Evolutionary conservation across 75 land plant genomes (phyloP).

Genomic region (Azolla pinnata): DNA sequence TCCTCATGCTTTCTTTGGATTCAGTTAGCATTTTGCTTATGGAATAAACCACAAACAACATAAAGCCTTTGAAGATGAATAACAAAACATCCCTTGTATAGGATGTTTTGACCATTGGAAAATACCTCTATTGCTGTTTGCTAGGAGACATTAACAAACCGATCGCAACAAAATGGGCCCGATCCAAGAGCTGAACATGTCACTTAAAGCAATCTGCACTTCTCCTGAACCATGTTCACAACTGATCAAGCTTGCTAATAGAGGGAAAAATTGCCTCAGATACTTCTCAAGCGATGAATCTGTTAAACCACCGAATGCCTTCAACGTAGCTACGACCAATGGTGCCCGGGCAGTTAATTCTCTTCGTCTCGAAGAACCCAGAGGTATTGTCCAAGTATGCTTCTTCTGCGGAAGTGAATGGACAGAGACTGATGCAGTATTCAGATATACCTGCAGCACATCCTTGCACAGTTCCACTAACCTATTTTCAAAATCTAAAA

Average conservation of each 20-base stretch:
- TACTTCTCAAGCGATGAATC: conserved; percentile 69
- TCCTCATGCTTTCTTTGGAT: no score
- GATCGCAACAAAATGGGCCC: no score
- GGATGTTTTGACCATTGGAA: no score
- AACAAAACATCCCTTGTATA: no score
- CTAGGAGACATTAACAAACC: no score
- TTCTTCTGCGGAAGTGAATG: background rate
- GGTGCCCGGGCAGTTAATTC: conserved; percentile 88
- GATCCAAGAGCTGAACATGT: conserved; percentile 77
- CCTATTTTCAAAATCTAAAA: conserved; percentile 48
- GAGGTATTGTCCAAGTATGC: conserved; percentile 56
- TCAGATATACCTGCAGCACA: conserved; percentile 58
- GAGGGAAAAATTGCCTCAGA: conserved; percentile 62
- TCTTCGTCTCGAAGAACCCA: conserved; percentile 78
- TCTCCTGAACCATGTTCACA: conserved; percentile 97
- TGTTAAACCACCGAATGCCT: conserved; percentile 58
- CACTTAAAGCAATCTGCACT: conserved; percentile 82
- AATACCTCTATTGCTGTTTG: no score
- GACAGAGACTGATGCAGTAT: conserved; percentile 41
- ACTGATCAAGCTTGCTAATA: conserved; percentile 63
- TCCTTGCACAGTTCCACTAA: conserved; percentile 81
- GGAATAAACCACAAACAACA: no score
- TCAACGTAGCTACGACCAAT: conserved; percentile 70
- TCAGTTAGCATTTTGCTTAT: no score
- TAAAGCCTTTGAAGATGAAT: no score